Evolutionary conservation across 805 yeast species (phyloP).

Genomic region (Lachancea mirantina): DNA sequence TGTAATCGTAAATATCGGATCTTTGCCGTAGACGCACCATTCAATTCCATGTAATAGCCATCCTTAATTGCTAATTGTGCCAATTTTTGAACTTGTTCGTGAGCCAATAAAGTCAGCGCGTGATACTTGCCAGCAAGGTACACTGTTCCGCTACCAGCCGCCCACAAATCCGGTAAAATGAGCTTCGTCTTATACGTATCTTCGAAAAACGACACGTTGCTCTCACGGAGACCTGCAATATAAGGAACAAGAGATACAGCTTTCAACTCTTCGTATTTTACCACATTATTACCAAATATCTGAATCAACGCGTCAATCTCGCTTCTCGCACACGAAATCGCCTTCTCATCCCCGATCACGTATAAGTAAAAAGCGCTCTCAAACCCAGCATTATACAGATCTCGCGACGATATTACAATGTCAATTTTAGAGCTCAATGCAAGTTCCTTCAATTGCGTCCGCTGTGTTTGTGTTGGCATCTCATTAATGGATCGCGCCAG

Average conservation of each 20-base stretch:
- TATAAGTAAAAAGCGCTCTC: slow-evolving; percentile 7
- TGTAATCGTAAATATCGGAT: slow-evolving; percentile 17
- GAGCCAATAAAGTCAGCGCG: slow-evolving; percentile 16
- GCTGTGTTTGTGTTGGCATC: too few species aligned
- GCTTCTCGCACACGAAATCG: slow-evolving; percentile 14
- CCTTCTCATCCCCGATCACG: slow-evolving; percentile 17
- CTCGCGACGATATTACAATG: slow-evolving; percentile 11
- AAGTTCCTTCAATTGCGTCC: slow-evolving; percentile 8
- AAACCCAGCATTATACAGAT: slow-evolving; percentile 1
- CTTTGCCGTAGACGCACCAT: slow-evolving; percentile 21
- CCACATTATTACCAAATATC: slow-evolving; percentile 10
- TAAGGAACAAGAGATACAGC: slow-evolving; percentile 20
- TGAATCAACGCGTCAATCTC: slow-evolving; percentile 16
- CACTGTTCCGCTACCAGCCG: slow-evolving; percentile 9
- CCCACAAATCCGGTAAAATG: slow-evolving; percentile 14
- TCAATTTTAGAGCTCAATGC: slow-evolving; percentile 17
- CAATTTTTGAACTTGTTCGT: slow-evolving; percentile 12
- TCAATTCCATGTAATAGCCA: slow-evolving; percentile 15
- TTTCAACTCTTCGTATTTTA: slow-evolving; percentile 18
- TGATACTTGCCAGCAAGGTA: slow-evolving; percentile 18
- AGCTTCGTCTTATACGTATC: slow-evolving; percentile 16
- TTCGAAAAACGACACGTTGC: slow-evolving; percentile 15
- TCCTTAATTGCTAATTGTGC: slow-evolving; percentile 8
- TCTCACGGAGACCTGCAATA: slow-evolving; percentile 18
- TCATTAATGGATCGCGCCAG: slow-evolving; percentile 1